These are phyloP conservation scores for Populus hybrid DNA, from an alignment of 441 rosid species.

Conservation along the genomic window DNA sequence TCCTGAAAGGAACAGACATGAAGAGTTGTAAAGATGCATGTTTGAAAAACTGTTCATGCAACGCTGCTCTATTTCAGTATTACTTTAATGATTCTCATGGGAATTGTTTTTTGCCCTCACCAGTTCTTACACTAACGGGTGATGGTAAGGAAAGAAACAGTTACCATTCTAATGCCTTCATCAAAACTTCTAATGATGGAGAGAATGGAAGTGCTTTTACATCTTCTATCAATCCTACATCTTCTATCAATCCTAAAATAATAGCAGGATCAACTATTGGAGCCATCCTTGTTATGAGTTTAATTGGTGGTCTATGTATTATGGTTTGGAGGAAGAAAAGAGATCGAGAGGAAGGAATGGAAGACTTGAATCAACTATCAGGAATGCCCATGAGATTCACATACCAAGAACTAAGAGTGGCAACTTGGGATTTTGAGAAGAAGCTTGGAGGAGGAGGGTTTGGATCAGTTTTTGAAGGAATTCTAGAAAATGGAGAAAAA, in stretches of 20 bases:
- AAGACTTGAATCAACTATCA: background rate
- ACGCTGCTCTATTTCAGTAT: background rate
- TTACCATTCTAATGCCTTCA: background rate
- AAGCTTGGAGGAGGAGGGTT: too few relatives aligned
- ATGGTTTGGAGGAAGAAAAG: background rate
- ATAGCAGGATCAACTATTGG: background rate
- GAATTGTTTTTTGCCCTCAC: background rate
- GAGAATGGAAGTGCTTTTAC: background rate
- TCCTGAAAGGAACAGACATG: background rate
- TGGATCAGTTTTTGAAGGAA: too few relatives aligned
- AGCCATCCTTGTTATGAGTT: background rate
- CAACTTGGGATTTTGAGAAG: too few relatives aligned
- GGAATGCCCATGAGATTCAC: background rate
- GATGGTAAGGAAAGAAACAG: background rate
- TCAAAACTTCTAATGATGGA: background rate
- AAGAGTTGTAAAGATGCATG: constrained; percentile 9
- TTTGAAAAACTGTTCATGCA: constrained; percentile 2
- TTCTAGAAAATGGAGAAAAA: too few relatives aligned
- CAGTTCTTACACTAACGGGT: constrained; percentile 3
- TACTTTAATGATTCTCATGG: background rate
- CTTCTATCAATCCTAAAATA: background rate
- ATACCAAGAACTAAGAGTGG: too few relatives aligned
- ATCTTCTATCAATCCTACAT: too few relatives aligned
- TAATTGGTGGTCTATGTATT: background rate
- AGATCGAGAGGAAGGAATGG: background rate